A percentile compares a stretch with the other conserved stretches of the same genome.
Conservation (phyloP, 2,329 filamentous ascomycete species). For the Chlorencoelia australis region DNA sequence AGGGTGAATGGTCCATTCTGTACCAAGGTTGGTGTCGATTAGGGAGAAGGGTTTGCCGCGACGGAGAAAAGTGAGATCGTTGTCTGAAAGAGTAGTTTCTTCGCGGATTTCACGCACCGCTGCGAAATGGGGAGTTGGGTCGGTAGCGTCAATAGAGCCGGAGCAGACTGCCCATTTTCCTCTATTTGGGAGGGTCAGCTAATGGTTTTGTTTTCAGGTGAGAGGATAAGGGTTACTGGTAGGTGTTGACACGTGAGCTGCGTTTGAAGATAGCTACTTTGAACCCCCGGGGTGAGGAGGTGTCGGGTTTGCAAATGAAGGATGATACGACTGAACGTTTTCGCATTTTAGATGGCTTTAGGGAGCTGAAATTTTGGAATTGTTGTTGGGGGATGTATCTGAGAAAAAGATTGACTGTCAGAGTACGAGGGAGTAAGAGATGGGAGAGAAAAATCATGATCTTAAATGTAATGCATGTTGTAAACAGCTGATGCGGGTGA, state of each 20-base stretch:
- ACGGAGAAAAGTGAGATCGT: constrained; percentile 14
- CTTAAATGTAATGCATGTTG: too few relatives aligned
- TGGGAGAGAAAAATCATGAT: too few relatives aligned
- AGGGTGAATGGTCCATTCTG: constrained; percentile 53
- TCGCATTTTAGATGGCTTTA: constrained; percentile 11
- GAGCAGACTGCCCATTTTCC: constrained; percentile 52
- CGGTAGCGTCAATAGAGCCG: constrained; percentile 45
- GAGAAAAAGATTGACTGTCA: too few relatives aligned
- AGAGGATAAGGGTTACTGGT: constrained; percentile 34
- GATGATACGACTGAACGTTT: constrained; percentile 32
- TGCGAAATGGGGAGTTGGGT: constrained; percentile 42
- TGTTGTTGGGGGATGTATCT: too few relatives aligned
- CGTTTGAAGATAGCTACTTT: constrained; percentile 52
- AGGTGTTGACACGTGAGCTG: constrained; percentile 48
- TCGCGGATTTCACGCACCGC: constrained; percentile 54
- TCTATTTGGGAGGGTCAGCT: constrained; percentile 25
- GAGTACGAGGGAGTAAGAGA: too few relatives aligned
- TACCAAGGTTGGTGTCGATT: constrained; percentile 39
- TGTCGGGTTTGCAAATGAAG: constrained; percentile 31
- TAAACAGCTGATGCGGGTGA: too few relatives aligned
- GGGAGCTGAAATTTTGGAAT: too few relatives aligned
- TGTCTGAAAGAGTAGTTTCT: constrained; percentile 44
- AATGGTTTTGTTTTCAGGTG: constrained; percentile 8
- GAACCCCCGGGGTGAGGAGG: constrained; percentile 23
- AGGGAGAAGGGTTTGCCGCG: constrained; percentile 50